Base-by-base conservation (phyloP, 2,329 filamentous ascomycete genomes). In the Proliferodiscus dingleyae region DNA sequence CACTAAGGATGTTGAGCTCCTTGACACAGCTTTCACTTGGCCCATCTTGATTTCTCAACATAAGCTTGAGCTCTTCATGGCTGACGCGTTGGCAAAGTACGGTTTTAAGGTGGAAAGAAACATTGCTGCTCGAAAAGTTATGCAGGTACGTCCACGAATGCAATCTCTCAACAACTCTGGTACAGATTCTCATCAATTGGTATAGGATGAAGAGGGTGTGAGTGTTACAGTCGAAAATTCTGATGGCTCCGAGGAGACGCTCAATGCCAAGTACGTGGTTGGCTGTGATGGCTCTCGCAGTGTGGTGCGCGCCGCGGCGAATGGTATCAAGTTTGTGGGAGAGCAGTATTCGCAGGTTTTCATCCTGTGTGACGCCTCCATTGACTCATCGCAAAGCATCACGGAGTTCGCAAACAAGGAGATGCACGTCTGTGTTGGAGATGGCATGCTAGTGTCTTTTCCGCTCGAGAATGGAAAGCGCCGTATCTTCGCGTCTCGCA, bases 281-380 rank as follows among this genome's bases (percentile, higher is more conserved):
- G 75, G 73, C 1, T 75, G 74, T 5, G 76, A 80, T 32, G 75
- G 76, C 1, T 71, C 73, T 0, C 68, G 70, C 15, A 77, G 72
- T 0, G 66, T 64, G 2, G 67, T 78, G 2, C 70, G 75, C 15
- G 66, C 65, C 42, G 50, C 56, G 0, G 64, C 68, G 18, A n/a
- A n/a, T n/a, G 56, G 55, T 15, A 60, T 73, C 19, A 58, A 58
- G 5, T 74, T 69, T 41, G 61, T 68, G 4, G 71, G 71, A 1
- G 66, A 59, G 2, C 60, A 65, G 1, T 74, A 73, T 40, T 56
- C 62, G 1, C 68, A 70, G 33, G 57, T 68, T 3, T 74, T 72
- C 46, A 66, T 71, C 26, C n/a, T n/a, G n/a, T n/a, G n/a, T n/a
- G n/a, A n/a, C n/a, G n/a, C n/a, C n/a, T n/a, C n/a, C n/a, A n/a